These are phyloP conservation scores for Hemerocallis citrina DNA, from an alignment of 106 monocot genomes.

Conservation along the genomic window DNA sequence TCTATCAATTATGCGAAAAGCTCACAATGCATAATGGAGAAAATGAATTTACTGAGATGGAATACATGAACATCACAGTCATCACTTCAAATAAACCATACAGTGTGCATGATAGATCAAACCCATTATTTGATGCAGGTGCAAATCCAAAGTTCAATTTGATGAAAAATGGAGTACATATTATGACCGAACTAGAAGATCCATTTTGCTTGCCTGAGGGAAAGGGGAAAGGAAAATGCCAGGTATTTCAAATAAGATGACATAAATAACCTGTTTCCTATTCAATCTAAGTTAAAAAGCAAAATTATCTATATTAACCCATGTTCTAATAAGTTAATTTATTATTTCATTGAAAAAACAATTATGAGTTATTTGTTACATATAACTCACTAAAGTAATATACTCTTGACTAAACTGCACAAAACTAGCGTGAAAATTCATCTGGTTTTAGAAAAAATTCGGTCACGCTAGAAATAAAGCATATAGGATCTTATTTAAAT, in stretches of 20 bases:
- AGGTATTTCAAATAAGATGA: conserved; percentile 26
- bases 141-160: conserved; percentile 42
- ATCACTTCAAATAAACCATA: conserved; percentile 81
- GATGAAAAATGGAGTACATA: conserved; percentile 58
- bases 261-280: too few relatives aligned
- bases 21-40: conserved; percentile 23
- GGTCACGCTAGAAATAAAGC: too few relatives aligned
- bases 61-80: conserved; percentile 72
- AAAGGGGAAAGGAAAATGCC: conserved; percentile 46
- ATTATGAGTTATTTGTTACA: too few relatives aligned
- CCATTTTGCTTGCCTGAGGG: conserved; percentile 59
- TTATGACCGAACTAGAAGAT: conserved; percentile 62
- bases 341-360: too few relatives aligned
- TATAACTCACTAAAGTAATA: too few relatives aligned
- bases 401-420: too few relatives aligned
- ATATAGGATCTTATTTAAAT: too few relatives aligned
- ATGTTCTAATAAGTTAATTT: too few relatives aligned
- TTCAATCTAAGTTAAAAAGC: too few relatives aligned
- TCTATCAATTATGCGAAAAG: conserved; percentile 45
- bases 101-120: conserved; percentile 66
- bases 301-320: too few relatives aligned
- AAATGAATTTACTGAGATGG: conserved; percentile 78
- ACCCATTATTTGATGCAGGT: conserved; percentile 74
- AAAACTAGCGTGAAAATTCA: too few relatives aligned
- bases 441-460: too few relatives aligned